Conservation (phyloP, 192 early-diverging fungal genomes). For the Phycomyces nitens region DNA sequence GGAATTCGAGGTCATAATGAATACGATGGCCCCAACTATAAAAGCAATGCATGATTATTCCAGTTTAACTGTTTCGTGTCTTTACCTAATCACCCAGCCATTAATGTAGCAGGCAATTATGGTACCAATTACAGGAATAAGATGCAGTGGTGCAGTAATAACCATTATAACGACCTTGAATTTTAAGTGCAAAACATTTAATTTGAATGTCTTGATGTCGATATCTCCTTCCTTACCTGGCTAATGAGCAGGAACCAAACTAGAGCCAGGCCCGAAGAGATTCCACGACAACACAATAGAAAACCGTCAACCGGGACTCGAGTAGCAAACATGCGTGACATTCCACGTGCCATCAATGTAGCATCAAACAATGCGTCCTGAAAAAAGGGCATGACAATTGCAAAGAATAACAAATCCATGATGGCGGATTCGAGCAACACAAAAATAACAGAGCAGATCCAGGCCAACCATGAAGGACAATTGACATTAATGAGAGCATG, state of each 20-base stretch:
- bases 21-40: constrained; percentile 47
- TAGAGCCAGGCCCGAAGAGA: constrained; percentile 34
- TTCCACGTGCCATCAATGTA: constrained; percentile 42
- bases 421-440: constrained; percentile 53
- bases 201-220: background rate
- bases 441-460: constrained; percentile 58
- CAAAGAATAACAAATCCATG: constrained; percentile 51
- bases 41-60: no score
- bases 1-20: constrained; percentile 55
- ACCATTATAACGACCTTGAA: constrained; percentile 46
- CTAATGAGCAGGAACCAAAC: constrained; percentile 37
- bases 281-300: constrained; percentile 44
- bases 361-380: constrained; percentile 59
- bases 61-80: no score
- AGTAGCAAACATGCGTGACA: constrained; percentile 41
- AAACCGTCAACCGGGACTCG: constrained; percentile 38
- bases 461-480: constrained; percentile 58
- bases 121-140: constrained; percentile 57
- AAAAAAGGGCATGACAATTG: constrained; percentile 54
- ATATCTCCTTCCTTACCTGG: constrained; percentile 1
- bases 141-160: constrained; percentile 56
- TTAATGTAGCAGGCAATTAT: constrained; percentile 44
- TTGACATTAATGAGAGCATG: constrained; percentile 47
- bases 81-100: constrained; percentile 45
- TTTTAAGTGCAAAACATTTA: background rate